A percentile compares a stretch with the other conserved stretches of the same genome.
Evolutionary conservation across 2,329 filamentous ascomycete species (phyloP).

Genomic region (Sarocladiaceae sp.): DNA sequence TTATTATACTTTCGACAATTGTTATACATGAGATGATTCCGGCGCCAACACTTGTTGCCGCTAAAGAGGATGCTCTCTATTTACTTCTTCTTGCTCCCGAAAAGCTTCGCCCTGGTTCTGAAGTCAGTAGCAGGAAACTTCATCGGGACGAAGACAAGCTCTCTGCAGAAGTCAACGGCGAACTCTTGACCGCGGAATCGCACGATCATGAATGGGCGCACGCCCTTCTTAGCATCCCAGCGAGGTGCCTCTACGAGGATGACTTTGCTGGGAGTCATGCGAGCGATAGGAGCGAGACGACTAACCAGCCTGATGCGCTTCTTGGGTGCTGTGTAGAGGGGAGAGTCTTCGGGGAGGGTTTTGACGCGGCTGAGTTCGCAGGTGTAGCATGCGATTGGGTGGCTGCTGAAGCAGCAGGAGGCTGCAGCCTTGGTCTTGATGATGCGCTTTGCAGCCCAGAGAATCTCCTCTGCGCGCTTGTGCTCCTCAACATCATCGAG

Average conservation of each 20-base stretch:
- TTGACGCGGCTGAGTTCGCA: neutral
- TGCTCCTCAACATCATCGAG: neutral
- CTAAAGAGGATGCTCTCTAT: too few relatives aligned
- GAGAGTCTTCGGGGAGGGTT: neutral
- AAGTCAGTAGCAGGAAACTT: neutral
- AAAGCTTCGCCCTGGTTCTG: neutral
- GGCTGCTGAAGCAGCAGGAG: neutral
- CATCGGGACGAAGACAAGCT: neutral
- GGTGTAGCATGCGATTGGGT: neutral
- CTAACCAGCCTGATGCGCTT: slow-evolving; percentile 4
- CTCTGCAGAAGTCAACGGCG: slow-evolving; percentile 3
- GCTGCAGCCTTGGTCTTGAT: neutral
- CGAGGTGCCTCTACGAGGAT: neutral
- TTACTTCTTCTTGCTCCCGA: neutral
- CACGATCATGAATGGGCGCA: neutral
- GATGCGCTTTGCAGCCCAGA: neutral
- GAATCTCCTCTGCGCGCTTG: neutral
- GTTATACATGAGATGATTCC: too few relatives aligned
- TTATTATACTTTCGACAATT: too few relatives aligned
- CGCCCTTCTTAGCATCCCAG: neutral
- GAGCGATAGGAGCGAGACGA: neutral
- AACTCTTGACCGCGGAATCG: neutral
- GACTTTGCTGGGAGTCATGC: neutral
- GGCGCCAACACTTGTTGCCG: too few relatives aligned
- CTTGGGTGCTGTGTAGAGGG: neutral